Base-by-base conservation (phyloP, 371 early-diverging fungal genomes). In the Dichotomocladium elegans region DNA sequence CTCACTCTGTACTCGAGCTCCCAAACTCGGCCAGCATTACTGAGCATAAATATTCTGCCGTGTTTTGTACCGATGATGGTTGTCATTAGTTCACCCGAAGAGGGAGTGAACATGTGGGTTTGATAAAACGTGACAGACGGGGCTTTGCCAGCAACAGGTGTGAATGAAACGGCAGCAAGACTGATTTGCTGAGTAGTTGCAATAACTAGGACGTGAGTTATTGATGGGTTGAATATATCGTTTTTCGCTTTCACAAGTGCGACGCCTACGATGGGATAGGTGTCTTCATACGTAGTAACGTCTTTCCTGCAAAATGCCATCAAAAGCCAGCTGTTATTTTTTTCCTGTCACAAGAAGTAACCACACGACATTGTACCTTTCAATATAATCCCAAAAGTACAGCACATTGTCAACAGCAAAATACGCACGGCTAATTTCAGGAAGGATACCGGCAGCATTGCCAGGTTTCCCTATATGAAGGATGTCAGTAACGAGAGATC, bases 41-140 rank as follows among this genome's bases (percentile, higher is more conserved):
- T 94, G 21, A 87, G 66, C 89, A 93, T 87, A 41, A 96, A 94
- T 25, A 96, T 82, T 14, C 97, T 79, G 1, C 96, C 97, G 4
- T 78, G 68, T 4, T 59, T 61, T 3, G 93, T 88, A 4, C 92
- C 92, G 14, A 79, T 68, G 45, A 96, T 91, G 30, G 79, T 65
- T 35, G 65, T 75, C 79, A 96, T 90, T 6, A 75, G 76, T 12
- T 92, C 84, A 41, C 86, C 86, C 43, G 92, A 90, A 3, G 93
- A 73, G 0, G 88, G 67, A 17, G 91, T 82, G 28, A 76, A 66
- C 57, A 94, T 82, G 28, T 85, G 83, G n/a, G 94, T 93, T 10
- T 74, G 63, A 47, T 79, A 84, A 27, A 87, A 73, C 1, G 79
- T 64, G 10, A 87, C 62, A 2, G 64, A 69, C 11, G 64, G 47